Evolutionary conservation across 306 rosid species (phyloP).

Genomic region (Vigna unguiculata): DNA sequence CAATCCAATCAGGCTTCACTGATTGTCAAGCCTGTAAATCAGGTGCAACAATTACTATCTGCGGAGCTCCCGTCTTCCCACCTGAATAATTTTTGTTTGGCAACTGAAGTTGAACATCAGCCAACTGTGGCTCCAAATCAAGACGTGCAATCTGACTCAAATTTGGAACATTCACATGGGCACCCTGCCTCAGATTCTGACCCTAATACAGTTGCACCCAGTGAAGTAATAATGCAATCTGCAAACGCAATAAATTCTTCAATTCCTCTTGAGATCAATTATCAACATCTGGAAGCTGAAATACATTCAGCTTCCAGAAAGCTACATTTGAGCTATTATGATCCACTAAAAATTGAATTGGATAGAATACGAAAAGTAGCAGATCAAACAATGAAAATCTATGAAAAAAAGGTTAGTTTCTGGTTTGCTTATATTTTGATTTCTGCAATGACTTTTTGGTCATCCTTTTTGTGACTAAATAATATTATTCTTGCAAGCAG

Average conservation of each 20-base stretch:
- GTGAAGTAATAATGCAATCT: conserved; percentile 42
- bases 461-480: conserved; percentile 33
- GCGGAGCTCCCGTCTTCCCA: conserved; percentile 40
- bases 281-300: conserved; percentile 52
- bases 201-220: conserved; percentile 25
- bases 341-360: conserved; percentile 72
- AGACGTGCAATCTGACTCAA: conserved; percentile 36
- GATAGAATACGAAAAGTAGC: conserved; percentile 61
- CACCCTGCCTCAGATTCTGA: conserved; percentile 48
- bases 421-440: conserved; percentile 29
- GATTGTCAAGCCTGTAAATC: conserved; percentile 40
- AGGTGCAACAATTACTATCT: conserved; percentile 45
- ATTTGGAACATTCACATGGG: conserved; percentile 33
- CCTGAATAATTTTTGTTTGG: conserved; percentile 22
- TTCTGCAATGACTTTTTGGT: conserved; percentile 21
- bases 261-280: conserved; percentile 52
- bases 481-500: conserved; percentile 58
- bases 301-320: conserved; percentile 45
- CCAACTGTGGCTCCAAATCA: conserved; percentile 45
- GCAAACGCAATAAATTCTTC: conserved; percentile 50
- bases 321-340: conserved; percentile 41
- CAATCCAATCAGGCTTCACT: conserved; percentile 39
- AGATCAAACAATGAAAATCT: conserved; percentile 48
- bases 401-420: conserved; percentile 70
- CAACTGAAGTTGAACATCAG: conserved; percentile 44